Conservation (phyloP, 768 basidiomycete genomes). For the Asterophora parasitica region DNA sequence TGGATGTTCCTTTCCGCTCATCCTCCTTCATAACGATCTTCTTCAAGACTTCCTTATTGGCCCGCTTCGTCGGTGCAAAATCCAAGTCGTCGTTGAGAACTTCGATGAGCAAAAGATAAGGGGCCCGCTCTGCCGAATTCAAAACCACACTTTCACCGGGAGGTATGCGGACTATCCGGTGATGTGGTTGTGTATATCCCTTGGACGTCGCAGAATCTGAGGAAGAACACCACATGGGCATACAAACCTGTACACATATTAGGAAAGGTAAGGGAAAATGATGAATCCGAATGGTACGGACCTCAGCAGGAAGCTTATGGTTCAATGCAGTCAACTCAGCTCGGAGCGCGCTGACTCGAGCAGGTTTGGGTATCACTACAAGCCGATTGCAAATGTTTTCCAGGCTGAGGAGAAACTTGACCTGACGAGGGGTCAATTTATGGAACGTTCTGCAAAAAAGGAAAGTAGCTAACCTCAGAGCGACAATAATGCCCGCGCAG, state of each 20-base stretch:
- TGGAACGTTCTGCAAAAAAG: slow-evolving; percentile 10
- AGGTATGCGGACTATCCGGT: slow-evolving; percentile 94
- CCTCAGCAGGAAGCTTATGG: slow-evolving; percentile 95
- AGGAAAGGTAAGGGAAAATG: neutral
- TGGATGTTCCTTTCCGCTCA: slow-evolving; percentile 52
- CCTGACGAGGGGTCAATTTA: slow-evolving; percentile 35
- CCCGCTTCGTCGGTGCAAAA: slow-evolving; percentile 80
- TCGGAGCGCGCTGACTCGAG: slow-evolving; percentile 91
- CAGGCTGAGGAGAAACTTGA: slow-evolving; percentile 81
- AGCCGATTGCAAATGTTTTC: slow-evolving; percentile 92
- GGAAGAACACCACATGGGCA: slow-evolving; percentile 84
- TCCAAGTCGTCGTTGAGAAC: slow-evolving; percentile 87
- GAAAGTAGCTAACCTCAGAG: slow-evolving; percentile 57
- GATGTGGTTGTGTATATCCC: slow-evolving; percentile 62
- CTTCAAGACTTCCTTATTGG: slow-evolving; percentile 82
- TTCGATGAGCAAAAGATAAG: slow-evolving; percentile 89
- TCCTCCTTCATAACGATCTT: slow-evolving; percentile 67
- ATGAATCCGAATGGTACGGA: slow-evolving; percentile 26
- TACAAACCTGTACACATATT: slow-evolving; percentile 55
- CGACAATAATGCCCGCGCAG: slow-evolving; percentile 85
- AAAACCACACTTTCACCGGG: slow-evolving; percentile 97
- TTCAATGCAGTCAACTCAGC: slow-evolving; percentile 95
- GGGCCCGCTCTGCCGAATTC: slow-evolving; percentile 95
- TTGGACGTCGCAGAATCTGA: slow-evolving; percentile 49
- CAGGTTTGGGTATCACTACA: slow-evolving; percentile 87